These are phyloP conservation scores for Microdochium nivale DNA, from an alignment of 2,329 filamentous ascomycete species.

Conservation along the genomic window DNA sequence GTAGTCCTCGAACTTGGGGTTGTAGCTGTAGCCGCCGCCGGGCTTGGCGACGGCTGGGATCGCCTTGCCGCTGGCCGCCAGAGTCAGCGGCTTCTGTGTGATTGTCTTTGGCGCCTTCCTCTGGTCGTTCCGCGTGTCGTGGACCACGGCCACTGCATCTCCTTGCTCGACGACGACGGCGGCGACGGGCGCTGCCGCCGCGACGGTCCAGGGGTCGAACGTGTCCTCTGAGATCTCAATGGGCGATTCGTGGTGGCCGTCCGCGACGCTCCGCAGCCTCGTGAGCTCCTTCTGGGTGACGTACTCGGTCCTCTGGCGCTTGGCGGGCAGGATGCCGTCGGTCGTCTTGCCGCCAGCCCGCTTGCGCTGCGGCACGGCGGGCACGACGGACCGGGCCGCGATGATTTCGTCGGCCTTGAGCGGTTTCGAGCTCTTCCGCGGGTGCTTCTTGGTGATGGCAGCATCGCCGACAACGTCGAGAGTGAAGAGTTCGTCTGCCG, in stretches of 20 bases:
- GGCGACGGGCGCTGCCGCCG: too few relatives aligned
- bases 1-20: slow-evolving; percentile 82
- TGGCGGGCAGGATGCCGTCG: slow-evolving; percentile 64
- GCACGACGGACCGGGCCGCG: slow-evolving; percentile 70
- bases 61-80: slow-evolving; percentile 73
- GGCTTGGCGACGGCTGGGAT: slow-evolving; percentile 74
- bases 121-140: slow-evolving; percentile 33
- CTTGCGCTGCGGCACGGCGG: slow-evolving; percentile 72
- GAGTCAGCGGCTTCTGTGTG: slow-evolving; percentile 67
- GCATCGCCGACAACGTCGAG: slow-evolving; percentile 69
- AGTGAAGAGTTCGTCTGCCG: slow-evolving; percentile 75
- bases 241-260: slow-evolving; percentile 53
- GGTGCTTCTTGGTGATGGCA: slow-evolving; percentile 53
- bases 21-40: slow-evolving; percentile 81
- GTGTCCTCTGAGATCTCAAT: slow-evolving; percentile 50
- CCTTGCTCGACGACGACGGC: too few relatives aligned
- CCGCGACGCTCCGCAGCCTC: slow-evolving; percentile 69
- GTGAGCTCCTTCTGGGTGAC: slow-evolving; percentile 78
- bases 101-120: slow-evolving; percentile 69
- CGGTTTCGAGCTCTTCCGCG: slow-evolving; percentile 62
- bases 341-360: slow-evolving; percentile 60
- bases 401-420: slow-evolving; percentile 92
- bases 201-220: slow-evolving; percentile 71
- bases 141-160: slow-evolving; percentile 17
- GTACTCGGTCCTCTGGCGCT: slow-evolving; percentile 70